These are phyloP conservation scores for Termitomyces heimii DNA, from an alignment of 768 basidiomycete genomes.

Conservation along the genomic window DNA sequence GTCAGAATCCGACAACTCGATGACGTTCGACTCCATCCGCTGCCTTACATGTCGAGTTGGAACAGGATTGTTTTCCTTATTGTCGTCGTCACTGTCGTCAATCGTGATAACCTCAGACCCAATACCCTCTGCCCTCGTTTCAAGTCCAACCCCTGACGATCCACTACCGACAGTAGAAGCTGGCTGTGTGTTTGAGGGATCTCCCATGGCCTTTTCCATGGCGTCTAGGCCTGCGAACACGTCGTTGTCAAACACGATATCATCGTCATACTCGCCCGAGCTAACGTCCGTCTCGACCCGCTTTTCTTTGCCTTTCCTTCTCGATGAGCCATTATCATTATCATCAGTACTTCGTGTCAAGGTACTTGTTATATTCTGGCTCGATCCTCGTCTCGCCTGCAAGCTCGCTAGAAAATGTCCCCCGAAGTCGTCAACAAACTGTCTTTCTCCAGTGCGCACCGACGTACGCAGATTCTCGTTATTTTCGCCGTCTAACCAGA, in stretches of 20 bases:
- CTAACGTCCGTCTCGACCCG: not conserved
- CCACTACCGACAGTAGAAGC: conserved; percentile 1
- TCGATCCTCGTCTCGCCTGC: not conserved
- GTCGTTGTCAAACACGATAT: conserved; percentile 23
- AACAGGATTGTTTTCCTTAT: conserved; percentile 59
- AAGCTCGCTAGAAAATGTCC: conserved; percentile 4
- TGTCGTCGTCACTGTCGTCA: conserved; percentile 41
- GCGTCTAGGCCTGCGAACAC: conserved; percentile 22
- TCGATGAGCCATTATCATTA: not conserved
- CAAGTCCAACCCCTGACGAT: conserved; percentile 1
- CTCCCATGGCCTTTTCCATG: conserved; percentile 15
- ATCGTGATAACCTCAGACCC: conserved; percentile 32
- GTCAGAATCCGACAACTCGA: conserved; percentile 54
- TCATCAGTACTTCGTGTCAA: not conserved
- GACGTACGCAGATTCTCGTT: conserved; percentile 6
- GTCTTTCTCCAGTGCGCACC: not conserved
- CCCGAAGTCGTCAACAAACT: conserved; percentile 2
- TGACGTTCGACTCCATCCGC: conserved; percentile 32
- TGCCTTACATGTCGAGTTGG: conserved; percentile 44
- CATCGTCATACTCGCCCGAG: conserved; percentile 15
- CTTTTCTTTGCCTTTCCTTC: conserved; percentile 2
- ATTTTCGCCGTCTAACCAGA: conserved; percentile 11
- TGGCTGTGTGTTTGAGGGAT: not conserved
- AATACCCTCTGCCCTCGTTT: not conserved
- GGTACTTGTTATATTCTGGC: not conserved